Base-by-base conservation (phyloP, 208 protist genomes). In the Leishmania arabica region DNA sequence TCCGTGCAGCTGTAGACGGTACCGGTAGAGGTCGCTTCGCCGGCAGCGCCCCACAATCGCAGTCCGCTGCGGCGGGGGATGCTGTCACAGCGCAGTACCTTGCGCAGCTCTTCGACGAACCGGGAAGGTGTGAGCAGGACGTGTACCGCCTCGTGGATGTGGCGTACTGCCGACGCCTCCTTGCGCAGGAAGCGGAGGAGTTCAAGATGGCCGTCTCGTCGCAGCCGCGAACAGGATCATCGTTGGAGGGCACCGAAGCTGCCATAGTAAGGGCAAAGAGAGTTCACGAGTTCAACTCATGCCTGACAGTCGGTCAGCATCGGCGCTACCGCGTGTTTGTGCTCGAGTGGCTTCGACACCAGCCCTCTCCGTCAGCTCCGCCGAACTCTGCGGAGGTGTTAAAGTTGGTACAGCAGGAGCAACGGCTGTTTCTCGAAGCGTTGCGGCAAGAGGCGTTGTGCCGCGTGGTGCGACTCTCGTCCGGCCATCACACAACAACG, bases 301-400 rank as follows among this genome's bases (percentile, higher is more conserved):
- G 88, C 68, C 77, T 96, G 3, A 94, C 92, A 34, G 75, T 70
- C 24, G 92, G 92, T 13, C 92, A 96, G 85, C 90, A 94, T 65
- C 84, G 54, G 47, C 89, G 89, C 54, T 96, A 94, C 78, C 85
- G 80, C 27, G 66, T 82, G 1, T 70, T 88, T 49, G 75, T 96
- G 56, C 21, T 81, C 21, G 78, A 80, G 54, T 90, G 87, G 82
- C 82, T 85, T 58, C 78, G 78, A 31, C 65, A 84, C 47, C 78
- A 71, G 78, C 81, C 72, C 27, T 77, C 75, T 47, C 70, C 64
- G 53, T 27, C 71, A 8, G 78, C 76, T 7, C 78, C 90, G 60
- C 91, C 91, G 4, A 90, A 95, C 79, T 79, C 85, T 11, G 83
- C 78, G 37, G 84, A 82, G 45, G 88, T 95, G 13, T 45, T 90